Base-by-base conservation (phyloP, 257 asterid species). In the Gentiana straminea region DNA sequence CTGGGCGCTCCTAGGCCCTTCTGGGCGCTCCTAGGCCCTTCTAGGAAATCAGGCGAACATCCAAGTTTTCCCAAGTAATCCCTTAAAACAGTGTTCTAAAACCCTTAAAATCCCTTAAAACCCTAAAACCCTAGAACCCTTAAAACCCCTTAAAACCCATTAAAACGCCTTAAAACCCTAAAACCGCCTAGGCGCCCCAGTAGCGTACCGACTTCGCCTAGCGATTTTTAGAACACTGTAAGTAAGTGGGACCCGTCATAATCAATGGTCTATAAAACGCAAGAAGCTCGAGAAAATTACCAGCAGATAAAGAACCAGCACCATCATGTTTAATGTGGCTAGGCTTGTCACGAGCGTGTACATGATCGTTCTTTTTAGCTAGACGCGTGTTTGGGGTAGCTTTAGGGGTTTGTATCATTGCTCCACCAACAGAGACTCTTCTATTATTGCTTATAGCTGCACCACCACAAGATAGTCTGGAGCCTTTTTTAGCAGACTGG, bases 281-380 rank as follows among this genome's bases (percentile, higher is more conserved):
- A 24, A 24, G 24, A 24, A 24, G 24, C 24, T 24, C 12, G 24
- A 58, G 55, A 66, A 65, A 58, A 11, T 68, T 83, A 91, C 98
- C 95, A 7, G 82, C 68, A 65, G 89, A 81, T 63, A 79, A 77
- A 53, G 81, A 72, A 13, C 79, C 63, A 56, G 72, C 55, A 47
- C 81, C 89, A 53, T 83, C 86, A 64, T 82, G 81, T 51, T 62
- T 72, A 33, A 36, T 65, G 46, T 57, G 64, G 68, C 57, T 68
- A 10, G 59, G 64, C 52, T 61, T 70, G 35, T 72, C 68, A 34
- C 55, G 63, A 39, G 54, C 59, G 24, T 65, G 73, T 41, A 62
- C 51, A 13, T 57, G 69, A 34, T 70, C 77, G 55, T 57, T 64
- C 66, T 68, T 75, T 72, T 71, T 71, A 39, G 77, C 54, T 41